A percentile compares a stretch with the other conserved stretches of the same genome.
These are phyloP conservation scores for Leccinum barrowsii DNA, from an alignment of 768 basidiomycete genomes.

Conservation along the genomic window DNA sequence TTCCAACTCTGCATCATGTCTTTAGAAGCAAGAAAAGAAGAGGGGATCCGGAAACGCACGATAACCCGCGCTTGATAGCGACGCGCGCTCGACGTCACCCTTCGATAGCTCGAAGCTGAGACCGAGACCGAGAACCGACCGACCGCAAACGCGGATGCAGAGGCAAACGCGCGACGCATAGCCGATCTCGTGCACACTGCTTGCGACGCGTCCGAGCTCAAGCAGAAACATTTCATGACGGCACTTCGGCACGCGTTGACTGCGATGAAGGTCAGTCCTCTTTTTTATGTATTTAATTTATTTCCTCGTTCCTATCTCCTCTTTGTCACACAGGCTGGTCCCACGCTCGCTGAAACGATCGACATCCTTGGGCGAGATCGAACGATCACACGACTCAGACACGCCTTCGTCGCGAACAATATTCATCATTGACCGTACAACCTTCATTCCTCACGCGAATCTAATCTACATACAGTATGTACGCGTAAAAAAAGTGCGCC, in stretches of 20 bases:
- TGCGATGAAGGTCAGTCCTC: conserved; percentile 67
- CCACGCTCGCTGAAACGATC: conserved; percentile 40
- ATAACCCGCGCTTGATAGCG: too few species aligned
- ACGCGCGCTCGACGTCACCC: conserved; percentile 6
- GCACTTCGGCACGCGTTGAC: conserved; percentile 75
- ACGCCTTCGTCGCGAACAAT: conserved; percentile 1
- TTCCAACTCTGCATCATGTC: too few species aligned
- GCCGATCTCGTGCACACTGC: conserved; percentile 42
- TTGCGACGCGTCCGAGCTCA: conserved; percentile 36
- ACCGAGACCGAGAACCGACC: background rate
- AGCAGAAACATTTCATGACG: conserved; percentile 61
- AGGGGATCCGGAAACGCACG: too few species aligned
- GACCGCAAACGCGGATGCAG: background rate
- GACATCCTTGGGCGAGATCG: conserved; percentile 35
- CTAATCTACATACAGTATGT: background rate
- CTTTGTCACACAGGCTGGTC: conserved; percentile 36
- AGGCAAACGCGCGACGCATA: background rate
- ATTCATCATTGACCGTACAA: too few species aligned
- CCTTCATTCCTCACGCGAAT: too few species aligned
- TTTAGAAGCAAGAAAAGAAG: too few species aligned
- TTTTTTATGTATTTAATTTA: background rate
- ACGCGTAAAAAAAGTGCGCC: too few species aligned
- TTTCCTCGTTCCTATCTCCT: background rate
- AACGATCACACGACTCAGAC: conserved; percentile 16
- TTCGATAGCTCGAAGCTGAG: conserved; percentile 2